Evolutionary conservation across 2,329 filamentous ascomycete genomes (phyloP).

Genomic region (Alternaria sp.): DNA sequence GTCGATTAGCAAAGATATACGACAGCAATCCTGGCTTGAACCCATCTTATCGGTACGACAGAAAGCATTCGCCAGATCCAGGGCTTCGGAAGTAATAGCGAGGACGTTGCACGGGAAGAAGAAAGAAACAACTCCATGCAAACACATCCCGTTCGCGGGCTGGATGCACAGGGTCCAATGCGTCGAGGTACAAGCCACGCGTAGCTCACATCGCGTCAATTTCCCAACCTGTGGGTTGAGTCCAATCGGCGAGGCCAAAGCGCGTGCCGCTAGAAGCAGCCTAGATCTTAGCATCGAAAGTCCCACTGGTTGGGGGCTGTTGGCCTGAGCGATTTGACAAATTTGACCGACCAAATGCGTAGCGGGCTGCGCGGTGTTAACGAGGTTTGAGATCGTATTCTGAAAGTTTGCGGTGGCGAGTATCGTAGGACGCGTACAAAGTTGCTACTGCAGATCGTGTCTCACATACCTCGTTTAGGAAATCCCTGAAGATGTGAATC

Average conservation of each 20-base stretch:
- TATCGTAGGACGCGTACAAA: background rate
- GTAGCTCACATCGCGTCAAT: background rate
- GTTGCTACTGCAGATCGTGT: background rate
- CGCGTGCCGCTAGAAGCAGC: conserved; percentile 5
- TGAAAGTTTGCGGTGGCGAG: background rate
- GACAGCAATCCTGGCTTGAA: background rate
- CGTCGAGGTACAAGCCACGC: background rate
- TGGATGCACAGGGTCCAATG: conserved; percentile 5
- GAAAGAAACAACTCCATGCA: conserved; percentile 5
- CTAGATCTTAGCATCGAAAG: background rate
- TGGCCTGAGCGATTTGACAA: background rate
- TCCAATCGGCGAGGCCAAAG: conserved; percentile 11
- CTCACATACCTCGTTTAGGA: background rate
- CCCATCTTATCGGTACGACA: conserved; percentile 1
- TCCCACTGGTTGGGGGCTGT: background rate
- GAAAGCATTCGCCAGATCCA: background rate
- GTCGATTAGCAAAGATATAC: background rate
- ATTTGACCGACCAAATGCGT: background rate
- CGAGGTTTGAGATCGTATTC: background rate
- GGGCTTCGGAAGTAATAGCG: background rate
- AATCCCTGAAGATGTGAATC: background rate
- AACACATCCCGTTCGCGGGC: background rate
- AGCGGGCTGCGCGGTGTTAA: background rate
- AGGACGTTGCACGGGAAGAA: conserved; percentile 3
- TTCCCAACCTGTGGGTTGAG: conserved; percentile 1